Percentiles rank a stretch among this genome's conserved stretches.
Evolutionary conservation across 2,329 filamentous ascomycete species (phyloP).

Genomic region (Beauveria medogensis): DNA sequence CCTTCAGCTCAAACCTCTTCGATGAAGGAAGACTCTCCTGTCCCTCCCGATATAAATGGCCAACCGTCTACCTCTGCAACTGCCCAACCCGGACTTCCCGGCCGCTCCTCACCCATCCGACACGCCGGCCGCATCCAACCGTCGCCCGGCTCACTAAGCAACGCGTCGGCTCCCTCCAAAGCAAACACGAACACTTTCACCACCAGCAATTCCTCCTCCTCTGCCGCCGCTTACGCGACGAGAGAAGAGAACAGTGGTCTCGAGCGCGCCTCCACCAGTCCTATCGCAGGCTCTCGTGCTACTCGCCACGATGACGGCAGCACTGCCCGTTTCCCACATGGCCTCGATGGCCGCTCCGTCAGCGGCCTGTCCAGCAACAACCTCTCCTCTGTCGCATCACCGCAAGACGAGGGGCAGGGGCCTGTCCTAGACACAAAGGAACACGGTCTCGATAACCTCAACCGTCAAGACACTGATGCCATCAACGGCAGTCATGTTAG

Average conservation of each 20-base stretch:
- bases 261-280: conserved; percentile 15
- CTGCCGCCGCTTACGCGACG: conserved; percentile 4
- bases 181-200: conserved; percentile 22
- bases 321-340: conserved; percentile 15
- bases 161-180: conserved; percentile 13
- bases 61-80: conserved; percentile 44
- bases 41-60: conserved; percentile 46
- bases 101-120: conserved; percentile 27
- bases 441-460: conserved; percentile 11
- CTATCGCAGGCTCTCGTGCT: conserved; percentile 13
- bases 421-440: conserved; percentile 40
- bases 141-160: conserved; percentile 23
- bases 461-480: conserved; percentile 20
- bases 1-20: conserved; percentile 30
- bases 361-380: conserved; percentile 18
- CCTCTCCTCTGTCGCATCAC: conserved; percentile 32
- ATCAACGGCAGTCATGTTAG: conserved; percentile 21
- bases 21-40: conserved; percentile 55
- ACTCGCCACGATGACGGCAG: conserved; percentile 13
- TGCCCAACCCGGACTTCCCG: conserved; percentile 42
- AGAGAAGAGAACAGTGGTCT: conserved; percentile 11
- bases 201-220: conserved; percentile 12
- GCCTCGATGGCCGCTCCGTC: conserved; percentile 18
- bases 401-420: conserved; percentile 48
- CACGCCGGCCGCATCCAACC: conserved; percentile 16